phyloP scores from a whole-genome alignment of 306 rosid genomes.

The barrel medic (Medicago truncatula) region DNA sequence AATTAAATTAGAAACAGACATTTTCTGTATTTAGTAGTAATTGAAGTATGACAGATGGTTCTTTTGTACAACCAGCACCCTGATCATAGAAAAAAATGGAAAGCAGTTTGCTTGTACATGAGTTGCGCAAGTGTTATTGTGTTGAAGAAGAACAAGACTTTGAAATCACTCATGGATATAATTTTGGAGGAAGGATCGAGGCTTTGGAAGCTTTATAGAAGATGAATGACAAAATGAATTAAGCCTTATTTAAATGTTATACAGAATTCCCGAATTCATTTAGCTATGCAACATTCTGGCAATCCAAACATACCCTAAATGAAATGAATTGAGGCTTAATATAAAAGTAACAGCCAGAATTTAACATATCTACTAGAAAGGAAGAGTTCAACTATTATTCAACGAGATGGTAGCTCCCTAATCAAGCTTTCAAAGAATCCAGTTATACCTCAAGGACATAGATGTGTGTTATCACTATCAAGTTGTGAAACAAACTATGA shows the following conservation, averaged over 20 bases:
- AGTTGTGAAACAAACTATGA: too few relatives aligned
- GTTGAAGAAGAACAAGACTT: slow-evolving; percentile 1
- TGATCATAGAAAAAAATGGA: neutral
- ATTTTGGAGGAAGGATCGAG: neutral
- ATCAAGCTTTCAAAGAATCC: neutral
- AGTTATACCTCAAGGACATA: neutral
- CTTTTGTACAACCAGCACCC: neutral
- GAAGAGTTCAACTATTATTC: too few relatives aligned
- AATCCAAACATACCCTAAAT: too few relatives aligned
- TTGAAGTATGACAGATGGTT: neutral
- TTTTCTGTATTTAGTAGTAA: neutral
- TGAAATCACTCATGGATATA: neutral
- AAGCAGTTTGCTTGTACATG: neutral
- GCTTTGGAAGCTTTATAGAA: neutral
- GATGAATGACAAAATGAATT: neutral
- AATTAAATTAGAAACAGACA: neutral
- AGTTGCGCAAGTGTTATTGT: neutral
- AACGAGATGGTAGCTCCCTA: neutral
- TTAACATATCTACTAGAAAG: too few relatives aligned
- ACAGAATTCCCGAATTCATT: too few relatives aligned
- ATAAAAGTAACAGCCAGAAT: too few relatives aligned
- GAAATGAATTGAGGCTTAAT: too few relatives aligned
- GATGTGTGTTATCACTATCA: too few relatives aligned
- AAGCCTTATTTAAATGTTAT: too few relatives aligned
- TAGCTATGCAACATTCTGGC: too few relatives aligned